phyloP scores from a whole-genome alignment of 2,329 filamentous ascomycete genomes.

The Claviceps sp. region DNA sequence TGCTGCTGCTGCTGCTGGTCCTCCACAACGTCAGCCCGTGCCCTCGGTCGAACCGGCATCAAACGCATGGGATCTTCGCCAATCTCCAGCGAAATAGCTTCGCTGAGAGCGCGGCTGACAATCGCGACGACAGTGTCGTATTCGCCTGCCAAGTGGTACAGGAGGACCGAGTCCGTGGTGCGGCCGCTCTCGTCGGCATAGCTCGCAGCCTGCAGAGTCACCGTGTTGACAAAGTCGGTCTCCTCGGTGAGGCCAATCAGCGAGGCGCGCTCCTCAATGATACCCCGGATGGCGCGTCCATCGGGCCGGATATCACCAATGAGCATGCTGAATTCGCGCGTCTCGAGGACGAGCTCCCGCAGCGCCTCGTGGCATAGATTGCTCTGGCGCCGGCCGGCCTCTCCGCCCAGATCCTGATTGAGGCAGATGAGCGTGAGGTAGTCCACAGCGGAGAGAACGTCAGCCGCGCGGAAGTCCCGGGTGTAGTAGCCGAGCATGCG shows the following conservation, averaged over 20 bases:
- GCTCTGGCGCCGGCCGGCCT: conserved; percentile 62
- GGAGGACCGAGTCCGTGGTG: conserved; percentile 81
- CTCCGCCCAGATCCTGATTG: conserved; percentile 67
- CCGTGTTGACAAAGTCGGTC: conserved; percentile 76
- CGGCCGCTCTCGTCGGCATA: conserved; percentile 91
- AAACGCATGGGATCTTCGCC: conserved; percentile 68
- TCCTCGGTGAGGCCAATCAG: conserved; percentile 71
- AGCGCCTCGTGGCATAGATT: conserved; percentile 83
- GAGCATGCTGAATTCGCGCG: conserved; percentile 84
- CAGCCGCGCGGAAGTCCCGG: conserved; percentile 81
- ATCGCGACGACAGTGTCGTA: conserved; percentile 90
- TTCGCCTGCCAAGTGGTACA: conserved; percentile 90
- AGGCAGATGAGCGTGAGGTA: conserved; percentile 87
- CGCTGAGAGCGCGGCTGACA: conserved; percentile 78
- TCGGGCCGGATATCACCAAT: conserved; percentile 84
- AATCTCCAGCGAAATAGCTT: conserved; percentile 75
- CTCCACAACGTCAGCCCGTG: conserved; percentile 20
- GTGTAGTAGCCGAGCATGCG: conserved; percentile 93
- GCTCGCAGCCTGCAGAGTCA: conserved; percentile 82
- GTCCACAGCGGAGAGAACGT: conserved; percentile 80
- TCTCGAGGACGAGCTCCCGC: conserved; percentile 90
- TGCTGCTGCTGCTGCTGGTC: conserved; percentile 20
- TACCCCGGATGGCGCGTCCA: conserved; percentile 70
- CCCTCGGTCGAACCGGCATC: conserved; percentile 65
- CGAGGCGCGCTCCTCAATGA: conserved; percentile 72